Conservation (phyloP, 2,329 filamentous ascomycete species). For the Colletotrichum navitas region DNA sequence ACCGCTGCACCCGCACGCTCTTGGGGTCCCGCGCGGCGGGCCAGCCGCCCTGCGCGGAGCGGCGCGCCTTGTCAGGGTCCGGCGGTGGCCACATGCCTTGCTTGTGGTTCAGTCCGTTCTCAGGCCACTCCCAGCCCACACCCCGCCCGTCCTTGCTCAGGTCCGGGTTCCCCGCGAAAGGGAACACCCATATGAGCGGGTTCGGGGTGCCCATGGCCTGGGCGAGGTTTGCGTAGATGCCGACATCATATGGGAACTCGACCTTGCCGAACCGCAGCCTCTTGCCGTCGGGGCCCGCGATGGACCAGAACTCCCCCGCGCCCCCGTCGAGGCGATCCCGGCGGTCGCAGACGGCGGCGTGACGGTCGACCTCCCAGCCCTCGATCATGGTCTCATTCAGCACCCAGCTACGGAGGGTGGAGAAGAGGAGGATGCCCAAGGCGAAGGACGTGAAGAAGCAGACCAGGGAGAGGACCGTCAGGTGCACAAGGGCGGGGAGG, state of each 20-base stretch:
- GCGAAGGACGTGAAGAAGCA: conserved; percentile 72
- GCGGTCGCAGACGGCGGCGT: conserved; percentile 67
- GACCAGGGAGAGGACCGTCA: conserved; percentile 71
- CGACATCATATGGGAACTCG: conserved; percentile 87
- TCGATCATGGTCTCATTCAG: conserved; percentile 87
- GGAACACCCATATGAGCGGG: conserved; percentile 76
- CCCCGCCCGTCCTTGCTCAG: conserved; percentile 56
- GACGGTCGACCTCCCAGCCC: conserved; percentile 77
- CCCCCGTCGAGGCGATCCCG: conserved; percentile 54
- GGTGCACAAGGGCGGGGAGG: conserved; percentile 67
- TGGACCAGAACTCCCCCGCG: conserved; percentile 56
- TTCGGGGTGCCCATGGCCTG: conserved; percentile 82
- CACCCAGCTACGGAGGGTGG: conserved; percentile 70
- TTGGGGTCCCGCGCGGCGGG: conserved; percentile 53
- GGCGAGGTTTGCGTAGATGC: conserved; percentile 78
- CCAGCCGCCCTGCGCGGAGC: conserved; percentile 54
- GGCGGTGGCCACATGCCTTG: conserved; percentile 72
- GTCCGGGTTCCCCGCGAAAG: conserved; percentile 67
- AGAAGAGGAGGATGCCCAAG: conserved; percentile 74
- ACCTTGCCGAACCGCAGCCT: conserved; percentile 69
- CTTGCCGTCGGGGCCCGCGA: conserved; percentile 53
- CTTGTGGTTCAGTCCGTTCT: conserved; percentile 81
- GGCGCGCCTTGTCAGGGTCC: conserved; percentile 71
- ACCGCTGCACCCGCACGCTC: conserved; percentile 50
- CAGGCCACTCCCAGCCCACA: conserved; percentile 73